Conservation (phyloP, 2,329 filamentous ascomycete genomes). For the Dothidotthia symphoricarpi region DNA sequence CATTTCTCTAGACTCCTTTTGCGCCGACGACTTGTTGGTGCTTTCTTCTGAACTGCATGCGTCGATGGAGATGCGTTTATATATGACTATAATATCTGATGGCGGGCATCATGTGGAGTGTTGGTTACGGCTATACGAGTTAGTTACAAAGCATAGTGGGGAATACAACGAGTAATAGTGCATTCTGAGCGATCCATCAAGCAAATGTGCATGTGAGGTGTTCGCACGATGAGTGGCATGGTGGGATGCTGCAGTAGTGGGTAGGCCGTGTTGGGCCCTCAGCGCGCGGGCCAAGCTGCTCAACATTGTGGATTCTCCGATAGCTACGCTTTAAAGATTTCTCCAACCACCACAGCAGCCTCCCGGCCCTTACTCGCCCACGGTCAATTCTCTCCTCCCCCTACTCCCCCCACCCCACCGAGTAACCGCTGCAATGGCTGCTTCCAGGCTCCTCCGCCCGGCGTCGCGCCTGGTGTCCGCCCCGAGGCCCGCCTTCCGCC, state of each 20-base stretch:
- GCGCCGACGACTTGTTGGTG: slow-evolving; percentile 4
- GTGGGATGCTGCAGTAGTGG: too few species aligned
- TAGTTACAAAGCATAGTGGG: slow-evolving; percentile 2
- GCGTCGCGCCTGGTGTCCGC: slow-evolving; percentile 62
- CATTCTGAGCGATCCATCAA: slow-evolving; percentile 3
- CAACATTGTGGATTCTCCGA: slow-evolving; percentile 20
- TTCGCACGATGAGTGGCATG: too few species aligned
- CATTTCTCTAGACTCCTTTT: slow-evolving; percentile 22
- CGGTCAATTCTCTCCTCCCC: slow-evolving; percentile 21
- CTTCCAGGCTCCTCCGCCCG: slow-evolving; percentile 62
- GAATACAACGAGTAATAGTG: slow-evolving; percentile 3
- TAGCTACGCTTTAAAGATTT: slow-evolving; percentile 18
- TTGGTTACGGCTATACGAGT: slow-evolving; percentile 23
- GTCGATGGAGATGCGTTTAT: slow-evolving; percentile 16
- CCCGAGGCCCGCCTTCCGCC: slow-evolving; percentile 53
- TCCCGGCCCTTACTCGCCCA: slow-evolving; percentile 28
- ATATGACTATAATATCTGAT: slow-evolving; percentile 30
- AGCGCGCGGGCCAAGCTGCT: slow-evolving; percentile 12
- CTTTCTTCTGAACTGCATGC: slow-evolving; percentile 12
- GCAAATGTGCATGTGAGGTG: slow-evolving; percentile 11
- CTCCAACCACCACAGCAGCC: slow-evolving; percentile 24
- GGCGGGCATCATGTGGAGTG: slow-evolving; percentile 13
- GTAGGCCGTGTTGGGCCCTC: slow-evolving; percentile 4
- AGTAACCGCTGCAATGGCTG: slow-evolving; percentile 50
- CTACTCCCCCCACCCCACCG: slow-evolving; percentile 7